Base-by-base conservation (phyloP, 306 rosid genomes). In the Medicago truncatula region DNA sequence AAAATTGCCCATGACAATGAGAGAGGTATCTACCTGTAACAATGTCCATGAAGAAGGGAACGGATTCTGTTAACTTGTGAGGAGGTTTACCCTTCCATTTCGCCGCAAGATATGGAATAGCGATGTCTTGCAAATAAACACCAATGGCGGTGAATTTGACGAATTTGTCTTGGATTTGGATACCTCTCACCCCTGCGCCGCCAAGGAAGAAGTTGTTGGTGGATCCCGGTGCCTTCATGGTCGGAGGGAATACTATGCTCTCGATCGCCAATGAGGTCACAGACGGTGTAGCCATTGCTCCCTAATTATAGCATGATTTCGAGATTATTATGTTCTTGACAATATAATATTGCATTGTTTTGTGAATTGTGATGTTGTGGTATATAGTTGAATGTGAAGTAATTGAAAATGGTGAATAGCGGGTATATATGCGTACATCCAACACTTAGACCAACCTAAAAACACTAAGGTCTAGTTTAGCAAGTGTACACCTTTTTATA, bases 91-190 rank as follows among this genome's bases (percentile, higher is more conserved):
- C 90, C 31, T 77, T 84, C 99, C 99, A 91, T 75, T 89, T 93
- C 15, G 4, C 81, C 70, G 94, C 71, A 7, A 93, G 97, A 11
- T 12, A 67, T 14, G 90, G 67, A 56, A 88, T 74, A 67, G 92
- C 88, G 16, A 25, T 43, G 10, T 73, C 79, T 81, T 93, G 92
- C 34, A 93, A 75, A 74, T 93, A 93, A 46, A 93, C 67, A 1
- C 89, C 96, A 5, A 93, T 93, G 57, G 96, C 89, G 3, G 98
- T 91, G 91, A 95, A 87, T 82, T 90, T 92, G 16, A 95, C 84
- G 59, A 89, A 83, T 0, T 89, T 88, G 54, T 87, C 97, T 46
- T 83, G 82, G 34, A 92, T 88, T 49, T 86, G 87, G 9, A 95
- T 64, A 9, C 92, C 97, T 31, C 99, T 85, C 25, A 4, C 91